These are phyloP conservation scores for Hydnomerulius pinastri DNA, from an alignment of 768 basidiomycete species.

Conservation along the genomic window DNA sequence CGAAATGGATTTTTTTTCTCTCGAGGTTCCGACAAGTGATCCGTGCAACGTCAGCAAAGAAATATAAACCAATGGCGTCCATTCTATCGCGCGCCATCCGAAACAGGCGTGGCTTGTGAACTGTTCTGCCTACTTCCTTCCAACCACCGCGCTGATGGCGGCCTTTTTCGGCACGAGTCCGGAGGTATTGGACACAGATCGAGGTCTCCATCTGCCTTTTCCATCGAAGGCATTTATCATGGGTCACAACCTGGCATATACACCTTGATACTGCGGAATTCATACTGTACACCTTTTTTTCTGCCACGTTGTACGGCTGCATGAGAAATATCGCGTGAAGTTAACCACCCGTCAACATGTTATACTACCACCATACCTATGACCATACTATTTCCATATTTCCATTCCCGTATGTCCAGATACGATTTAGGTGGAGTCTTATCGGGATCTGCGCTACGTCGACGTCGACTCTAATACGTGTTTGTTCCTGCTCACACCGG, in stretches of 20 bases:
- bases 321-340: conserved; percentile 21
- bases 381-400: too few species aligned
- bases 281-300: not conserved
- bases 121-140: not conserved
- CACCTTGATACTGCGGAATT: not conserved
- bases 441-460: too few species aligned
- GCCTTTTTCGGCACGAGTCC: not conserved
- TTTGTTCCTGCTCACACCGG: too few species aligned
- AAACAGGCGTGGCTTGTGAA: not conserved
- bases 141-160: not conserved
- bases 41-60: not conserved
- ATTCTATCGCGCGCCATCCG: not conserved
- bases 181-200: not conserved
- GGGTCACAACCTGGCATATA: not conserved
- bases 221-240: conserved; percentile 13
- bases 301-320: conserved; percentile 16
- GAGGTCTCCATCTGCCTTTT: not conserved
- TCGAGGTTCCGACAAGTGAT: not conserved
- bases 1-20: not conserved
- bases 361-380: conserved; percentile 10
- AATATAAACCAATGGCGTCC: not conserved
- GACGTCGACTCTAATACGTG: too few species aligned
- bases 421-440: too few species aligned
- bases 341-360: conserved; percentile 14
- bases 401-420: too few species aligned